Evolutionary conservation across 208 protist species (phyloP).

Genomic region (Vickermania ingenoplastis): DNA sequence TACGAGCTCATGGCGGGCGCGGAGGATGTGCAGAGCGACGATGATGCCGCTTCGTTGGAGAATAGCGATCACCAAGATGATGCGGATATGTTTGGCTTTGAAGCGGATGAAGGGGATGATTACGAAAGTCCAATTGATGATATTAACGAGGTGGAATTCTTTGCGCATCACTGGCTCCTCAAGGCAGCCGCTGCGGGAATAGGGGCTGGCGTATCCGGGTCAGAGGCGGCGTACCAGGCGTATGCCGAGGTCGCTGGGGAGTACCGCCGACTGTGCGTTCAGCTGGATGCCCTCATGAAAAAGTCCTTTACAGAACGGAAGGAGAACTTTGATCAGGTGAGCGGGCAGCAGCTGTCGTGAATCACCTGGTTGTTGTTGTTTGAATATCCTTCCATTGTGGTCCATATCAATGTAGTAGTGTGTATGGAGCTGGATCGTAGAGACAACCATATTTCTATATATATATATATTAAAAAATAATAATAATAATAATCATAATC

Average conservation of each 20-base stretch:
- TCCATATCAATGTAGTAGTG: too few relatives aligned
- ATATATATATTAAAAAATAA: too few relatives aligned
- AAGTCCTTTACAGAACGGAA: constrained; percentile 4
- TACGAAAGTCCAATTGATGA: constrained; percentile 85
- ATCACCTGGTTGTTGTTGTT: too few relatives aligned
- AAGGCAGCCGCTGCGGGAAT: too few relatives aligned
- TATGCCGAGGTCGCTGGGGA: not conserved
- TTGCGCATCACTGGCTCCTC: constrained; percentile 7
- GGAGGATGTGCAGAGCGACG: constrained; percentile 22
- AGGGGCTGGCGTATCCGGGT: too few relatives aligned
- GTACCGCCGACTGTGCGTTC: constrained; percentile 4
- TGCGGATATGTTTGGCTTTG: constrained; percentile 12
- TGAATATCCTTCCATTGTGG: too few relatives aligned
- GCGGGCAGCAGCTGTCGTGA: too few relatives aligned
- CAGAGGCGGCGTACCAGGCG: not conserved
- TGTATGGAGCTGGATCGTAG: too few relatives aligned
- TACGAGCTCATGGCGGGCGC: constrained; percentile 26
- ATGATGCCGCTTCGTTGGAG: constrained; percentile 1
- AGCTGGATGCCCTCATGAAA: constrained; percentile 9
- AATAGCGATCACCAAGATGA: not conserved
- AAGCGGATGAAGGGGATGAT: constrained; percentile 68
- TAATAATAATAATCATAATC: too few relatives aligned
- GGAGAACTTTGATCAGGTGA: too few relatives aligned
- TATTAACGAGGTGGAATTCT: constrained; percentile 70
- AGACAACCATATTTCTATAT: too few relatives aligned